Percentiles rank a stretch among this genome's conserved stretches.
phyloP scores from a whole-genome alignment of 1,284 basidiomycete species.

The Tranzscheliella williamsii region DNA sequence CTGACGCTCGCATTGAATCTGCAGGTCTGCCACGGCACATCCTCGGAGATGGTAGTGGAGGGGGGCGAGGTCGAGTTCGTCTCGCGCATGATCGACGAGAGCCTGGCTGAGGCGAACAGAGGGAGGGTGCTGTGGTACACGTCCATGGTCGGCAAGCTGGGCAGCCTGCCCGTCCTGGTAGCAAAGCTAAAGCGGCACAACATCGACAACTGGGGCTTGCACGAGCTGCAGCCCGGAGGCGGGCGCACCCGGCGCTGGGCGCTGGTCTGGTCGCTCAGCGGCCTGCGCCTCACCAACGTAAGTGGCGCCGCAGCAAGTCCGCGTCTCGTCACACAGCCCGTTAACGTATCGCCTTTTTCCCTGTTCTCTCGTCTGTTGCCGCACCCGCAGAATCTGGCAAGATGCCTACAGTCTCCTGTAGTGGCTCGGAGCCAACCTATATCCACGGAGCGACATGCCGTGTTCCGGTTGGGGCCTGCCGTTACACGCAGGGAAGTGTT shows the following conservation, averaged over 20 bases:
- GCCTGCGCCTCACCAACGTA: constrained; percentile 11
- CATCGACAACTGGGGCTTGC: constrained; percentile 75
- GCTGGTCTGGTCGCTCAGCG: constrained; percentile 69
- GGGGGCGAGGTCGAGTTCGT: constrained; percentile 87
- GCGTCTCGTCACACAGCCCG: too few species aligned
- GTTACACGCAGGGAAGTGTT: too few species aligned
- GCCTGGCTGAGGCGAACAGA: constrained; percentile 64
- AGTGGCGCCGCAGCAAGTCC: too few species aligned
- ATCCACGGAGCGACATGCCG: too few species aligned
- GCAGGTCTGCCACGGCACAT: constrained; percentile 69
- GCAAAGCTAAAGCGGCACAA: constrained; percentile 65
- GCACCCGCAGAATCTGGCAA: background rate
- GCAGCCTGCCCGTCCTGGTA: constrained; percentile 72
- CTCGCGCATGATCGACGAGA: constrained; percentile 75
- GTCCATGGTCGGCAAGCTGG: constrained; percentile 83
- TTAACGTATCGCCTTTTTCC: too few species aligned
- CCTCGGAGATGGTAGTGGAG: constrained; percentile 79
- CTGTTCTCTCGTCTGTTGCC: background rate
- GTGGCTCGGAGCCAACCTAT: too few species aligned
- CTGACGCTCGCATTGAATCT: too few species aligned
- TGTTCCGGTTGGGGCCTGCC: too few species aligned
- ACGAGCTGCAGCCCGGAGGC: constrained; percentile 71
- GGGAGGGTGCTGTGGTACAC: constrained; percentile 72
- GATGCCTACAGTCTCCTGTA: background rate
- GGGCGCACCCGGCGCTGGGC: constrained; percentile 87